A percentile compares a stretch with the other conserved stretches of the same genome.
Evolutionary conservation across 768 basidiomycete species (phyloP).

Genomic region (Hygrophoropsis aurantiaca): DNA sequence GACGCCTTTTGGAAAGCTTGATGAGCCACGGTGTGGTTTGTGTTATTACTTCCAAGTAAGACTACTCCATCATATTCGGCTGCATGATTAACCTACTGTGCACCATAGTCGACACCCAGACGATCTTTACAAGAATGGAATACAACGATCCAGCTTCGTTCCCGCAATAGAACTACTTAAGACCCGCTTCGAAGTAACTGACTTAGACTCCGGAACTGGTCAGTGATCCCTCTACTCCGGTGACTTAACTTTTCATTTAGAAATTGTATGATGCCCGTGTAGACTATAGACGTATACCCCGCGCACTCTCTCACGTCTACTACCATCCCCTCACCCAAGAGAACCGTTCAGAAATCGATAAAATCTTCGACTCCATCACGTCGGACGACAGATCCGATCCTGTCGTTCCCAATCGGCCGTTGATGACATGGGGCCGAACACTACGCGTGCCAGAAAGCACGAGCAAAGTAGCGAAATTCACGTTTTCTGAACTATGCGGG

Average conservation of each 20-base stretch:
- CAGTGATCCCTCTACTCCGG: constrained; percentile 14
- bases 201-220: constrained; percentile 96
- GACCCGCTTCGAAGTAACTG: constrained; percentile 79
- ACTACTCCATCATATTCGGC: constrained; percentile 7
- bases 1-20: constrained; percentile 84
- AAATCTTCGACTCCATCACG: constrained; percentile 79
- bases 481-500: constrained; percentile 84
- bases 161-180: constrained; percentile 95
- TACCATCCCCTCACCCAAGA: constrained; percentile 74
- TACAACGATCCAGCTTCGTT: constrained; percentile 91
- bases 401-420: constrained; percentile 56
- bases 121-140: constrained; percentile 97
- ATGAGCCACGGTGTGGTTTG: constrained; percentile 88
- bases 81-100: neutral
- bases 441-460: constrained; percentile 80
- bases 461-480: constrained; percentile 78
- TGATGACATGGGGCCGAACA: constrained; percentile 90
- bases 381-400: constrained; percentile 52
- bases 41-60: constrained; percentile 97
- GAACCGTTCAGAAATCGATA: constrained; percentile 69
- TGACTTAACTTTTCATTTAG: neutral
- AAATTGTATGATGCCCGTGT: neutral
- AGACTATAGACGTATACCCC: constrained; percentile 95
- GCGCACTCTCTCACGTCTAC: constrained; percentile 92
- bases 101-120: constrained; percentile 86